Evolutionary conservation across 768 basidiomycete genomes (phyloP).

Genomic region (Boletus rubescentipes): DNA sequence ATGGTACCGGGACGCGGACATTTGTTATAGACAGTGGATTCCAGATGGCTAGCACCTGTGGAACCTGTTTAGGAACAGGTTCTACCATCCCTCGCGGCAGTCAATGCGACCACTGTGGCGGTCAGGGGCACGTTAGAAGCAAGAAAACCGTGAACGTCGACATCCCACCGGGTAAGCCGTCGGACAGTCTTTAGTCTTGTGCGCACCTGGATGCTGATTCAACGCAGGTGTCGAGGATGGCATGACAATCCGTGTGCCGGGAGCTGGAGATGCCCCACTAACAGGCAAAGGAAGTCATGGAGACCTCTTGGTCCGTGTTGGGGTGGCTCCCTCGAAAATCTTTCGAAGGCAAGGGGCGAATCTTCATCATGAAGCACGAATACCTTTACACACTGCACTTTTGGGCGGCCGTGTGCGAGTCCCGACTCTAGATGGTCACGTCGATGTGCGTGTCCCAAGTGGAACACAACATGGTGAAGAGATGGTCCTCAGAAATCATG

Average conservation of each 20-base stretch:
- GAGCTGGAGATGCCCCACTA: slow-evolving; percentile 81
- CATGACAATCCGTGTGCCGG: slow-evolving; percentile 82
- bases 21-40: slow-evolving; percentile 93
- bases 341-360: slow-evolving; percentile 92
- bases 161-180: slow-evolving; percentile 75
- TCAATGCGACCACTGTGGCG: slow-evolving; percentile 78
- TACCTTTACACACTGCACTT: slow-evolving; percentile 88
- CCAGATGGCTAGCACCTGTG: slow-evolving; percentile 94
- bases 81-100: slow-evolving; percentile 73
- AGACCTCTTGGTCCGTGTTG: slow-evolving; percentile 84
- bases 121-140: slow-evolving; percentile 83
- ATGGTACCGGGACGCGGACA: slow-evolving; percentile 84
- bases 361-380: slow-evolving; percentile 84
- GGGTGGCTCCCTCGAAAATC: slow-evolving; percentile 76
- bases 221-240: slow-evolving; percentile 87
- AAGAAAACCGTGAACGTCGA: slow-evolving; percentile 77
- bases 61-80: slow-evolving; percentile 78
- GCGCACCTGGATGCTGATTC: slow-evolving; percentile 8
- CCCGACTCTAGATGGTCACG: slow-evolving; percentile 93
- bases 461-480: slow-evolving; percentile 98
- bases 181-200: neutral
- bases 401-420: slow-evolving; percentile 92
- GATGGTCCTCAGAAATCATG: slow-evolving; percentile 88
- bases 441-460: slow-evolving; percentile 86
- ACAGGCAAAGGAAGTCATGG: slow-evolving; percentile 76